These are phyloP conservation scores for Schizosaccharomyces osmophilus DNA, from an alignment of 805 yeast species.

Conservation along the genomic window DNA sequence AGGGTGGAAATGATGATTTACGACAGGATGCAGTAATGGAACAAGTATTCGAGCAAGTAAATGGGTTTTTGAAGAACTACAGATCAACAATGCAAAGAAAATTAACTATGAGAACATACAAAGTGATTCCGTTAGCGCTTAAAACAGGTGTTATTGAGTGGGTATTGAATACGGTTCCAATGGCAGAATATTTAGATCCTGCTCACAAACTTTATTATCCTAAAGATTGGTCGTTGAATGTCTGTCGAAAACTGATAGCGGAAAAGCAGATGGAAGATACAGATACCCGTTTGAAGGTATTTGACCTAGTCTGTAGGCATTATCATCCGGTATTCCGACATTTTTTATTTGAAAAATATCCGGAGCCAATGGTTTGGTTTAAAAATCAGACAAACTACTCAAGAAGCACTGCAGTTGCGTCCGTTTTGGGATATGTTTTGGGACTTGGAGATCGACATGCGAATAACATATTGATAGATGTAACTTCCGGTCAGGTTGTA, in stretches of 20 bases:
- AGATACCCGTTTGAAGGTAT: slow-evolving; percentile 16
- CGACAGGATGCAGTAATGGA: slow-evolving; percentile 95
- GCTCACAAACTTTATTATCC: slow-evolving; percentile 25
- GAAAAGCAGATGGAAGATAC: slow-evolving; percentile 24
- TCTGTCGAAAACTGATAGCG: slow-evolving; percentile 44
- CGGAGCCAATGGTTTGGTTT: slow-evolving; percentile 54
- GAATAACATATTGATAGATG: slow-evolving; percentile 68
- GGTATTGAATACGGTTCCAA: slow-evolving; percentile 50
- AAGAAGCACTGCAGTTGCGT: slow-evolving; percentile 58
- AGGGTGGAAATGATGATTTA: slow-evolving; percentile 74
- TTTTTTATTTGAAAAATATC: slow-evolving; percentile 45
- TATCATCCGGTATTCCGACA: slow-evolving; percentile 43
- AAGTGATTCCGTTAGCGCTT: slow-evolving; percentile 75
- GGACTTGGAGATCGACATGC: slow-evolving; percentile 94
- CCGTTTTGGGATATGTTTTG: slow-evolving; percentile 65
- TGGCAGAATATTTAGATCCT: slow-evolving; percentile 41
- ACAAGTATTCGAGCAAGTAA: slow-evolving; percentile 78
- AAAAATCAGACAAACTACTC: slow-evolving; percentile 36
- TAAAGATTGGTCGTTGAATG: slow-evolving; percentile 25
- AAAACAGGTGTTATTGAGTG: slow-evolving; percentile 74
- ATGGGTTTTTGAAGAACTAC: slow-evolving; percentile 32
- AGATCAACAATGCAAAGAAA: slow-evolving; percentile 31
- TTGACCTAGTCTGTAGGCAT: slow-evolving; percentile 21
- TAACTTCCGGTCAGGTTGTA: slow-evolving; percentile 65
- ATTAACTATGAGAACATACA: slow-evolving; percentile 54